Conservation (phyloP, 805 yeast species). For the Pichia thaimueangensis region DNA sequence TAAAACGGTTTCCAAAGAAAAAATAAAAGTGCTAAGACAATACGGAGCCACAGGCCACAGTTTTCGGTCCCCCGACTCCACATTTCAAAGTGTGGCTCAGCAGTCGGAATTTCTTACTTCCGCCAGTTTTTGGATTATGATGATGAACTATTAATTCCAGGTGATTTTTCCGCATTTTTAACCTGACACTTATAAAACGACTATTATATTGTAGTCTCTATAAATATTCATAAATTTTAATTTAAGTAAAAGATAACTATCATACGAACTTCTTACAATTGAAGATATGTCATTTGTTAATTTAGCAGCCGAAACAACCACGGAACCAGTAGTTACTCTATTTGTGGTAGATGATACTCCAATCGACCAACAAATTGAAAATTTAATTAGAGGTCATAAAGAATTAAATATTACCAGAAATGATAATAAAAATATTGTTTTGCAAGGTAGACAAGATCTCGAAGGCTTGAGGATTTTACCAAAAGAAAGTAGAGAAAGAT, state of each 20-base stretch:
- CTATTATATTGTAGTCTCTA: not conserved
- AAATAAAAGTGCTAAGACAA: not conserved
- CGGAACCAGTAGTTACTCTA: not conserved
- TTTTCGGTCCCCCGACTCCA: no score
- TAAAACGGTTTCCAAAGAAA: not conserved
- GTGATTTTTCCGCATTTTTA: no score
- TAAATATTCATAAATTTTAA: no score
- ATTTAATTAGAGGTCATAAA: slow-evolving; percentile 11
- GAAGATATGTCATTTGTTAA: not conserved
- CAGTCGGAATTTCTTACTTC: no score
- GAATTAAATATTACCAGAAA: slow-evolving; percentile 11
- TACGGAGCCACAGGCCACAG: no score
- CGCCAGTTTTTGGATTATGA: no score
- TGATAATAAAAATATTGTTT: not conserved
- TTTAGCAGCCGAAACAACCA: not conserved
- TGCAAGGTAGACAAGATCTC: slow-evolving; percentile 14
- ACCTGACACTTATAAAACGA: no score
- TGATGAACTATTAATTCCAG: no score
- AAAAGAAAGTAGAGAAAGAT: slow-evolving; percentile 24
- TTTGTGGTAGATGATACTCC: slow-evolving; percentile 10
- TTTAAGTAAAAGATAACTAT: not conserved
- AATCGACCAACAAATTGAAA: slow-evolving; percentile 14
- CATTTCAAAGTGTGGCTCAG: no score
- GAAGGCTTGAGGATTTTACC: slow-evolving; percentile 25
- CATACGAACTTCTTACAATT: not conserved